Evolutionary conservation across 2,329 filamentous ascomycete genomes (phyloP), one percentile per base, ranked within the genome.

Genomic region (Thelonectria olida): DNA sequence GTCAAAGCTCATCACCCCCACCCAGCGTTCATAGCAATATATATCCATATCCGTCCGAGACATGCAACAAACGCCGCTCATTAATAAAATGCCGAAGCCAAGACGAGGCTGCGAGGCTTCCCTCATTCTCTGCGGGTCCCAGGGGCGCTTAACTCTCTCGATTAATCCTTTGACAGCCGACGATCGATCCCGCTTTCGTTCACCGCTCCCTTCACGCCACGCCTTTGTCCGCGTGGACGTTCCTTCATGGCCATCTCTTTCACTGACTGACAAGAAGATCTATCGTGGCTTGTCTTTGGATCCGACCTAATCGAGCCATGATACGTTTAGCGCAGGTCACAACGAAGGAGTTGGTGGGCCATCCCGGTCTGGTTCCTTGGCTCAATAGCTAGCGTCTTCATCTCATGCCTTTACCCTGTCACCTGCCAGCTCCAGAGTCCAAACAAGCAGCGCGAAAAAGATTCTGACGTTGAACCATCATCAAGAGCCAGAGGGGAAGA

Each of bases 181-280:
- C 61, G 53, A 63, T 69, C 57, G 25, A 60, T 69, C 25, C 57
- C 55, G 49, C 57, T 50, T 59, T 56, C 44, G 56, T 68, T 70
- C 68, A 71, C 68, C 68, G 68, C 68, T 66, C 54, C 49, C 31
- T 28, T 22, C 25, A n/a, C 50, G 6, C 48, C 17, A 39, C 48
- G 55, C 41, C 56, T 51, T 65, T 54, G 58, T 23, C 54, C 52
- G 25, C 48, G 41, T 22, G 41, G 20, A 54, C 47, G 28, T 57
- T 61, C 59, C 38, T 50, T 19, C 22, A 47, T 51, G 17, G 45
- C 45, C 54, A 50, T 42, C 62, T 63, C 54, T 42, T 56, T 51
- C 5, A 51, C 39, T 55, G 42, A 38, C 10, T 51, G 39, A 60
- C 45, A 62, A 34, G n/a, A 13, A 62, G 48, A 53, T 61, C 53